Conservation (phyloP, 768 basidiomycete genomes). For the Mycena rebaudengoi region DNA sequence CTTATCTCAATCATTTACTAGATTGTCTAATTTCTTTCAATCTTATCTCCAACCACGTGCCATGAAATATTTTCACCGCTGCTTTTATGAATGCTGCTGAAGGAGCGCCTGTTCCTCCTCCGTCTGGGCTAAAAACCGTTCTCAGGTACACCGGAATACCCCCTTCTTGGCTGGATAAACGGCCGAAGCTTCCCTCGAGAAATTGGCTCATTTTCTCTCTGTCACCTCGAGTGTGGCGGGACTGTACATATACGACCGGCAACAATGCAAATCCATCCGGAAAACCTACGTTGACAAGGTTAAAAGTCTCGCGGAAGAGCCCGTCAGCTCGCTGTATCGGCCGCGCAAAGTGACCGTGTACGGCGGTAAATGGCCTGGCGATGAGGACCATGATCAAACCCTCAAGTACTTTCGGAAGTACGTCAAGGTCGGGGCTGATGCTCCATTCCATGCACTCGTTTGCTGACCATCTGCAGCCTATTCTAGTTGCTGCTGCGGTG, state of each 20-base stretch:
- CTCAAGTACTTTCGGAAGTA: constrained; percentile 95
- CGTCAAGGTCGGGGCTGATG: constrained; percentile 77
- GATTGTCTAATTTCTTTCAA: no score
- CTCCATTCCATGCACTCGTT: constrained; percentile 22
- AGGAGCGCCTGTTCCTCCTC: background rate
- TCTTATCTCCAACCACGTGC: no score
- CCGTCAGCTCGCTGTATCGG: constrained; percentile 66
- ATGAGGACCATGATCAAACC: constrained; percentile 88
- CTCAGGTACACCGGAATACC: constrained; percentile 75
- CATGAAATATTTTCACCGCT: background rate
- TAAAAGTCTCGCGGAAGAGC: constrained; percentile 75
- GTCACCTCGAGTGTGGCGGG: constrained; percentile 76
- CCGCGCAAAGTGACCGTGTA: constrained; percentile 88
- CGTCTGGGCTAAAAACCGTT: constrained; percentile 68
- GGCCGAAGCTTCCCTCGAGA: constrained; percentile 86
- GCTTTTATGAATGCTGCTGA: constrained; percentile 18
- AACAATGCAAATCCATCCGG: constrained; percentile 79
- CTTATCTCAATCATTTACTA: no score
- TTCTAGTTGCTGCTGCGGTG: constrained; percentile 91
- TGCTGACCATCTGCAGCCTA: constrained; percentile 65
- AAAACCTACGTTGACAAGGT: constrained; percentile 84
- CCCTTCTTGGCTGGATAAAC: constrained; percentile 82
- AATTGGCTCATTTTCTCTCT: constrained; percentile 95
- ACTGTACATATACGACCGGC: constrained; percentile 87
- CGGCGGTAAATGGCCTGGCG: constrained; percentile 92